A percentile compares a stretch with the other conserved stretches of the same genome.
Evolutionary conservation across 345 rosid genomes (phyloP).

Genomic region (Eucalyptus viminalis): DNA sequence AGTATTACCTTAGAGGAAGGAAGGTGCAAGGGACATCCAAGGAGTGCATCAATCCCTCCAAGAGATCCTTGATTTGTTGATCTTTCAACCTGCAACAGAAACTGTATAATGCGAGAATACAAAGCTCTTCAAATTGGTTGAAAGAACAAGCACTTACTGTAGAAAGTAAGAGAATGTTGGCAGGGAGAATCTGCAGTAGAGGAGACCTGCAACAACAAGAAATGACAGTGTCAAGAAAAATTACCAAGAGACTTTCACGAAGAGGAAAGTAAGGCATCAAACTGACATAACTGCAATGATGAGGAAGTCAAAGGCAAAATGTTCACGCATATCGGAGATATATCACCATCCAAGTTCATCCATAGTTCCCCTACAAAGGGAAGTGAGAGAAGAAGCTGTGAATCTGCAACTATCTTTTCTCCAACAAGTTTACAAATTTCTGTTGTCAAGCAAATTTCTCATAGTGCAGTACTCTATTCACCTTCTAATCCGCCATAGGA

Average conservation of each 20-base stretch:
- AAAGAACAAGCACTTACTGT: slow-evolving; percentile 34
- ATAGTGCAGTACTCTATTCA: neutral
- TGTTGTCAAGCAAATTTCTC: neutral
- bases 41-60: slow-evolving; percentile 78
- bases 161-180: slow-evolving; percentile 64
- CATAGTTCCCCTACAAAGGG: slow-evolving; percentile 61
- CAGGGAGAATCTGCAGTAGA: slow-evolving; percentile 62
- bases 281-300: slow-evolving; percentile 33
- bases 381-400: neutral
- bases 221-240: neutral
- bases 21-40: slow-evolving; percentile 83
- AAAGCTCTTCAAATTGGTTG: neutral
- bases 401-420: neutral
- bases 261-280: neutral
- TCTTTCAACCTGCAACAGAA: slow-evolving; percentile 48
- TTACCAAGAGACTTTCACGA: neutral
- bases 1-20: slow-evolving; percentile 59
- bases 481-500: slow-evolving; percentile 59
- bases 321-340: slow-evolving; percentile 77
- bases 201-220: slow-evolving; percentile 35
- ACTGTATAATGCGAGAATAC: neutral
- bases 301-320: slow-evolving; percentile 61
- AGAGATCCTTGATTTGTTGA: slow-evolving; percentile 74
- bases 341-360: slow-evolving; percentile 88
- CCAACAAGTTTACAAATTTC: neutral